Evolutionary conservation across 257 asterid genomes (phyloP), one percentile per base, ranked within the genome.

Genomic region (Sherardia arvensis): DNA sequence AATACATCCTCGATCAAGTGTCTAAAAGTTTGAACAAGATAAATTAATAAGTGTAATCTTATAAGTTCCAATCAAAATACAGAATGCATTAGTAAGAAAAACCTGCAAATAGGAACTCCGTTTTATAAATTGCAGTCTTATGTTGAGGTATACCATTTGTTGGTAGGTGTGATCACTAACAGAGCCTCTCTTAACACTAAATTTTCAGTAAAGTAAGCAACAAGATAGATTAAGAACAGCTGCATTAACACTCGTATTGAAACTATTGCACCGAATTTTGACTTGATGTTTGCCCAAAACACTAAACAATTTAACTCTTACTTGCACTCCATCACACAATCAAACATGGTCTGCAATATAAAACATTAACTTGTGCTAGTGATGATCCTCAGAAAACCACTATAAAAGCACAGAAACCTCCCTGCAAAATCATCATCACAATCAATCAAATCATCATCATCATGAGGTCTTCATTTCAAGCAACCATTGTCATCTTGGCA

Each of bases 391-490:
- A 27, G 11, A 49, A n/a, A 49, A 28, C 45, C 47, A 48, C 29
- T 64, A 64, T 64, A 64, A 48, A 63, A 28, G 1, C 48, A 7
- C 53, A 48, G n/a, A 62, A 28, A 38, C 2, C n/a, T n/a, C n/a
- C 4, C 68, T 15, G 4, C 8, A 48, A 8, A 45, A 18, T 28
- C 68, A 28, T 8, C n/a, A n/a, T 9, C 30, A 64, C 17, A 7
- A 1, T 56, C 29, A 48, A 27, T 10, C 51, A 4, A 48, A 23
- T 45, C 32, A 23, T 53, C 38, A 71, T 53, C 48, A 71, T 21
- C 61, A 80, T 78, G 85, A 71, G 57, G 10, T 64, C 74, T 61
- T 69, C 83, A 25, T 70, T n/a, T 68, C 75, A 53, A 27, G 62
- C 69, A 27, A 3, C 47, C 12, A 58, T 65, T 53, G 28, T 81